Base-by-base conservation (phyloP, 306 rosid species). In the Crataegus laevigata region DNA sequence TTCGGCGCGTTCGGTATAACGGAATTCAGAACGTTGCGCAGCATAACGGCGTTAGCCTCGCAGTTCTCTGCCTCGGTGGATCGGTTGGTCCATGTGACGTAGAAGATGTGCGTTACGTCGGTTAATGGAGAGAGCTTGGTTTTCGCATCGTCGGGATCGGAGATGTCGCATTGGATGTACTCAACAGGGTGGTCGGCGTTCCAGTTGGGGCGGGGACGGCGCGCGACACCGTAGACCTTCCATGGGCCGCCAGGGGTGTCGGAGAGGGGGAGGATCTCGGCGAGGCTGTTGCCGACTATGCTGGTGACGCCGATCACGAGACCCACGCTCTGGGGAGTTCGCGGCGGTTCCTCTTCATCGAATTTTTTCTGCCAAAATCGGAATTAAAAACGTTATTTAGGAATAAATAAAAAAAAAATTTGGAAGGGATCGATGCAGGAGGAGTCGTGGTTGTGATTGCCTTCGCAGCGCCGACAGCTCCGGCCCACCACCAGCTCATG, bases 161-260 rank as follows among this genome's bases (percentile, higher is more conserved):
- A 67, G 86, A 91, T 9, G 28, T 91, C 97, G 84, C 94, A 91
- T 79, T 86, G 94, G 77, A 89, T 77, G 54, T 87, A 89, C 43
- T 91, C 88, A 66, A 89, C 43, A 1, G 89, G 91, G 74, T 87
- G 91, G 4, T 89, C 97, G 54, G 78, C 85, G 82, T 86, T 89
- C 94, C 97, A 91, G 32, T 34, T 26, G 9, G 97, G 94, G 0
- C 91, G 87, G 8, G 92, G 88, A 2, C 97, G 84, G 28, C 97
- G 92, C 1, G 91, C 94, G 1, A 91, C 91, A 45, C 96, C 93
- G 75, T 91, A 91, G 71, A 91, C 90, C 36, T 91, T 89, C 96
- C 96, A 91, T 50, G 88, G 90, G 1, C 91, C 96, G 10, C 90
- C 92, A n/a, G 96, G 96, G 4, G 96, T 87, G 74, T 91, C 92